Base-by-base conservation (phyloP, 176 grass and related monocot genomes). In the Musa troglodytarum region DNA sequence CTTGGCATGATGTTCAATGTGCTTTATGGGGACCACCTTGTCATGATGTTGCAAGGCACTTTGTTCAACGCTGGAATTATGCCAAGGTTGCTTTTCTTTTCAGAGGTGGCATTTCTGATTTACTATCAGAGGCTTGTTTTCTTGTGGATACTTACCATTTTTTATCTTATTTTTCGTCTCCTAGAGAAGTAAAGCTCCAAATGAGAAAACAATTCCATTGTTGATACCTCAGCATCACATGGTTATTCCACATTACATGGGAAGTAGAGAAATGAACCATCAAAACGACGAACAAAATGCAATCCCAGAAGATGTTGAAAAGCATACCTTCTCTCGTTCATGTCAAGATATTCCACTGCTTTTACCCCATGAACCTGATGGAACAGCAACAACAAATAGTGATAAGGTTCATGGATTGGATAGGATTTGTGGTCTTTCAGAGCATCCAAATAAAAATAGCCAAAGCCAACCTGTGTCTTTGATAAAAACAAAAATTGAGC, bases 211-310 rank as follows among this genome's bases (percentile, higher is more conserved):
- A 70, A 96, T 96, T 72, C 92, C 92, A 64, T 84, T 96, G 63
- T 71, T 95, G 73, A 90, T 95, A 88, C 92, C 92, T 77, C 92
- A 88, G 72, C 76, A 90, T 49, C 92, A 95, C 83, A 95, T 90
- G 92, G 92, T 95, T 50, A 95, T 95, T 81, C 92, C 92, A 76
- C 92, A 95, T 78, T 95, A 95, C 65, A 86, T 90, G 83, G 85
- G 88, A 75, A 80, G 61, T 57, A 88, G 82, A 76, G 85, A 88
- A 71, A 75, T 73, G 65, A 72, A 62, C 9, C 74, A 15, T 17
- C 79, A 78, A 59, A 79, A 75, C 70, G 71, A 84, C 25, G 75
- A 81, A 61, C 51, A 56, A 15, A 54, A 78, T 21, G 24, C 51
- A 68, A 78, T 84, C 24, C 52, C 63, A 71, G 80, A 75, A 53